A percentile compares a stretch with the other conserved stretches of the same genome.
Evolutionary conservation across 2,329 filamentous ascomycete species (phyloP).

Genomic region (Mycogone perniciosa): DNA sequence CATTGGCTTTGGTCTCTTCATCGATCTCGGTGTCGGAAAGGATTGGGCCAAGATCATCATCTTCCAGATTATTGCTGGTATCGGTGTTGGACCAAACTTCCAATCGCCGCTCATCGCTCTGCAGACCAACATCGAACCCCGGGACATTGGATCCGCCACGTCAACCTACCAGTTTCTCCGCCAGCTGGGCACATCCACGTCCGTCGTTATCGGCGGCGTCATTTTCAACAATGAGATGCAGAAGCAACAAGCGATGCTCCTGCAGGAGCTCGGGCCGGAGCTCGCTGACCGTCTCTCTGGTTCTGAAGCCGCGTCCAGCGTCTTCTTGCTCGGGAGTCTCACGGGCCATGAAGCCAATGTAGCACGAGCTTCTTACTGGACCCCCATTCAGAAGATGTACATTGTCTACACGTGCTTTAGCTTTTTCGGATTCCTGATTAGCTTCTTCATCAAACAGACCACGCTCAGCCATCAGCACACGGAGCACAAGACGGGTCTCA

Average conservation of each 20-base stretch:
- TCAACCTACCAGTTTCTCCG: conserved; percentile 62
- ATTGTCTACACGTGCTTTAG: conserved; percentile 49
- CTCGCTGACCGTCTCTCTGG: conserved; percentile 50
- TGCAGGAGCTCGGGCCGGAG: conserved; percentile 42
- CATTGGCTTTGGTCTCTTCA: conserved; percentile 58
- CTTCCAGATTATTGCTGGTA: conserved; percentile 57
- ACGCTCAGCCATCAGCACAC: conserved; percentile 49
- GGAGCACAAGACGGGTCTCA: conserved; percentile 53
- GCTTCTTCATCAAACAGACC: conserved; percentile 42
- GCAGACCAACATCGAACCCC: conserved; percentile 54
- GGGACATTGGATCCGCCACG: conserved; percentile 63
- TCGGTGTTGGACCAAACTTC: conserved; percentile 63
- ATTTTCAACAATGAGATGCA: conserved; percentile 73
- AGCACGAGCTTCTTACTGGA: conserved; percentile 42
- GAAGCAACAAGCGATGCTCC: conserved; percentile 43
- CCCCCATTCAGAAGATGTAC: conserved; percentile 49
- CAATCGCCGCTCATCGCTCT: conserved; percentile 63
- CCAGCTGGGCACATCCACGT: conserved; percentile 61
- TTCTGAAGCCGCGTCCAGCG: conserved; percentile 54
- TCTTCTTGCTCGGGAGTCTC: conserved; percentile 49
- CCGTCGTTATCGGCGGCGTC: conserved; percentile 68
- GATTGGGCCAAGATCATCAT: conserved; percentile 52
- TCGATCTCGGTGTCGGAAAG: conserved; percentile 51
- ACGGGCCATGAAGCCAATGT: conserved; percentile 36
- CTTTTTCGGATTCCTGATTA: conserved; percentile 40